phyloP scores from a whole-genome alignment of 2,329 filamentous ascomycete genomes.

The Exophiala dermatitidis region DNA sequence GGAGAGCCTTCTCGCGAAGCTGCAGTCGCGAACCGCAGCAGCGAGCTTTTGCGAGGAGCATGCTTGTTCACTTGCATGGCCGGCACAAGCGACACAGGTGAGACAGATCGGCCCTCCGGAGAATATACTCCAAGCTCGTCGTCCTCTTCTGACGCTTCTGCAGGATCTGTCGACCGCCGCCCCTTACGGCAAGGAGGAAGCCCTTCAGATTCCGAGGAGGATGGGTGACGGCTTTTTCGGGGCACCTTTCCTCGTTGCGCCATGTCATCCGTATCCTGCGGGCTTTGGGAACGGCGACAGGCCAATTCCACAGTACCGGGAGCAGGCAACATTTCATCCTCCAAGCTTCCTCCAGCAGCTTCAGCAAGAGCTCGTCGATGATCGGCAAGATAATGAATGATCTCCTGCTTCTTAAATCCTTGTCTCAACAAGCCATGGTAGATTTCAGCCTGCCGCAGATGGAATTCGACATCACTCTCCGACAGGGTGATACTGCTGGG shows the following conservation, averaged over 20 bases:
- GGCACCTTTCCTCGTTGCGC: not conserved
- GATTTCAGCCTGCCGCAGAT: conserved; percentile 28
- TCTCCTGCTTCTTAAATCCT: conserved; percentile 25
- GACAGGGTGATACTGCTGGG: conserved; percentile 32
- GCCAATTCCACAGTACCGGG: conserved; percentile 18
- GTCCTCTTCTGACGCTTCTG: not conserved
- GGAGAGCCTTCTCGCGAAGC: conserved; percentile 14
- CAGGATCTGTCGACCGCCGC: not conserved
- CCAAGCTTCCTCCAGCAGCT: not conserved
- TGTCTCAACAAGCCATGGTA: conserved; percentile 23
- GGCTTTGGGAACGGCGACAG: not conserved
- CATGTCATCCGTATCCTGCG: not conserved
- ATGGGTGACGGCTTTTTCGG: not conserved
- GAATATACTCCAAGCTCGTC: not conserved
- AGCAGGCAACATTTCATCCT: not conserved
- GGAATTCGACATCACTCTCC: conserved; percentile 31
- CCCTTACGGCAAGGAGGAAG: not conserved
- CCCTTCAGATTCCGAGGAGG: not conserved
- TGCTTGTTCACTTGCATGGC: conserved; percentile 14
- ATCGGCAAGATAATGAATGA: conserved; percentile 22
- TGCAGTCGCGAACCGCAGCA: conserved; percentile 22
- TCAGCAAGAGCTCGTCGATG: conserved; percentile 9
- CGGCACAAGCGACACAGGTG: conserved; percentile 3
- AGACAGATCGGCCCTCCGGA: not conserved
- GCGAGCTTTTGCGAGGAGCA: conserved; percentile 25